A percentile compares a stretch with the other conserved stretches of the same genome.
Evolutionary conservation across 306 rosid species (phyloP).

Genomic region (Acacia melanoxylon): DNA sequence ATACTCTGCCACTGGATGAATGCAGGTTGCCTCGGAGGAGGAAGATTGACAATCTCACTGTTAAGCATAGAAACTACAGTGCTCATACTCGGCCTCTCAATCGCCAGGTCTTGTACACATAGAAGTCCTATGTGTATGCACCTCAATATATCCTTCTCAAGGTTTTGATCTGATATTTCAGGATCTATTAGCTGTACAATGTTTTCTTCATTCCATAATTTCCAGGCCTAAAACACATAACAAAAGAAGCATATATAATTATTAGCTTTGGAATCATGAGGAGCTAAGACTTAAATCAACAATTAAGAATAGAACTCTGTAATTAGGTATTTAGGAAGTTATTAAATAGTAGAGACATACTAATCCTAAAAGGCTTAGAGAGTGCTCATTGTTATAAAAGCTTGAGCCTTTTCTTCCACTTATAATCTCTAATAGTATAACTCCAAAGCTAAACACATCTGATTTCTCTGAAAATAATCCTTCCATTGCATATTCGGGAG

Average conservation of each 20-base stretch:
- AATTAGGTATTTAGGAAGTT: not conserved
- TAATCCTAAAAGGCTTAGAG: not conserved
- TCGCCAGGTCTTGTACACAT: too few species aligned
- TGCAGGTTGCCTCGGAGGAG: too few species aligned
- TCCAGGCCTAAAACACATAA: constrained; percentile 6
- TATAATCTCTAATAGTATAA: too few species aligned
- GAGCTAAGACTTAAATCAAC: not conserved
- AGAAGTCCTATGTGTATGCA: too few species aligned
- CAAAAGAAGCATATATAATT: not conserved
- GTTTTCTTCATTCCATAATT: constrained; percentile 25
- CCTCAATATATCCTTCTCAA: too few species aligned
- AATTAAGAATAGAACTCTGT: not conserved
- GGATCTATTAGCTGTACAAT: constrained; percentile 13
- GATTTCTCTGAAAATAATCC: too few species aligned
- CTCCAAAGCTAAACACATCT: too few species aligned
- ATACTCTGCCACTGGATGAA: too few species aligned
- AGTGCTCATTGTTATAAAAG: not conserved
- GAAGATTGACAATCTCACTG: too few species aligned
- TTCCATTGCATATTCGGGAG: too few species aligned
- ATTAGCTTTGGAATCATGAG: not conserved
- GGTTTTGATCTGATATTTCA: not conserved
- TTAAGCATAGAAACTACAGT: too few species aligned
- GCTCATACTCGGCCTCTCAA: too few species aligned
- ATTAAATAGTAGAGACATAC: not conserved
- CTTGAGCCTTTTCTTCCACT: not conserved